phyloP scores from a whole-genome alignment of 768 basidiomycete genomes.

The Scleroderma citrinum region DNA sequence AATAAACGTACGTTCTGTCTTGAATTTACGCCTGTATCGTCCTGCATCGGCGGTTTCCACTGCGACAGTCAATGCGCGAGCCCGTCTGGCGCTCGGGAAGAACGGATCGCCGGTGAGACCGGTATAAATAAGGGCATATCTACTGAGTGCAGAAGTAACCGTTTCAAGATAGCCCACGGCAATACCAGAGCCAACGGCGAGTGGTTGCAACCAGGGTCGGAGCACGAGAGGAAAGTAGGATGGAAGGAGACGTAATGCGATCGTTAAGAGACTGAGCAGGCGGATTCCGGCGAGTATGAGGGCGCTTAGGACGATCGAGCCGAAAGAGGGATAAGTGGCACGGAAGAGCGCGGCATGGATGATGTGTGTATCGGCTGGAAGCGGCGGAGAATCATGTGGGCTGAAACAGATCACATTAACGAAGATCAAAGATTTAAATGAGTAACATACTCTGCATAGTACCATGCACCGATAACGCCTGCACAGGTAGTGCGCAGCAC shows the following conservation, averaged over 20 bases:
- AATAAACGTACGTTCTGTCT: constrained; percentile 49
- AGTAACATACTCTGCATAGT: constrained; percentile 58
- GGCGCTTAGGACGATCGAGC: constrained; percentile 70
- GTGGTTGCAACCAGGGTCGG: constrained; percentile 37
- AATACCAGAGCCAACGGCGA: constrained; percentile 31
- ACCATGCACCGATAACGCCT: constrained; percentile 89
- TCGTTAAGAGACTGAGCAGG: constrained; percentile 42
- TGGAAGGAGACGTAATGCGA: constrained; percentile 52
- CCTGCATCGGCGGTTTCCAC: constrained; percentile 42
- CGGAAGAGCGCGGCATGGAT: constrained; percentile 76
- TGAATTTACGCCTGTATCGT: constrained; percentile 42
- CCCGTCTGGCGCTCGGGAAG: constrained; percentile 48
- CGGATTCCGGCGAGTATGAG: constrained; percentile 72
- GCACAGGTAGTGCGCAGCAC: constrained; percentile 70
- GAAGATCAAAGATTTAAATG: background rate
- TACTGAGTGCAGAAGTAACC: constrained; percentile 48
- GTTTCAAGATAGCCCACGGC: constrained; percentile 40
- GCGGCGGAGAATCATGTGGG: constrained; percentile 29
- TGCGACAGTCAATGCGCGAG: constrained; percentile 51
- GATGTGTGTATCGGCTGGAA: constrained; percentile 56
- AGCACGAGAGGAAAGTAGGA: constrained; percentile 40
- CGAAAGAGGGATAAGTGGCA: constrained; percentile 75
- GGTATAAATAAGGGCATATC: constrained; percentile 64
- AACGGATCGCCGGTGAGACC: constrained; percentile 74
- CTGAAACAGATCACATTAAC: constrained; percentile 12